Base-by-base conservation (phyloP, 768 basidiomycete genomes). In the Pleurotus ostreatus region DNA sequence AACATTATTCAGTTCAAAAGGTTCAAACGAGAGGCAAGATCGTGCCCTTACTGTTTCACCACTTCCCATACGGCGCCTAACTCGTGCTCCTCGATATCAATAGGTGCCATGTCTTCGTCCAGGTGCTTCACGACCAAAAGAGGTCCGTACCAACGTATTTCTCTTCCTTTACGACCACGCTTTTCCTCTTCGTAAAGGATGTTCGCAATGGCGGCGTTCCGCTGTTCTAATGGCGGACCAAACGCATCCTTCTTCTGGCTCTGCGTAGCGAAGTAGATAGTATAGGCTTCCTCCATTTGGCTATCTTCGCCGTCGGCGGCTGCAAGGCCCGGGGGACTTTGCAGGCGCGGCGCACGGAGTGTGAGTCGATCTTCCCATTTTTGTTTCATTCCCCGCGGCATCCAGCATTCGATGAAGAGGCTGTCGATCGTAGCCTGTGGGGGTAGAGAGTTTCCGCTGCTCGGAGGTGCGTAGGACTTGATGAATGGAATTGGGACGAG, bases 331-430 rank as follows among this genome's bases (percentile, higher is more conserved):
- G 22, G 12, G 18, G 15, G 15, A 5, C 15, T n/a, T 5, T 18
- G 15, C 15, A 37, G 37, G 18, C 41, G 15, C 15, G 49, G 37
- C 3, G 23, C 4, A 12, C 38, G 15, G 16, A 52, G 2, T 18
- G 49, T 52, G 9, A 52, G 18, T 26, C 49, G 38, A 23, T 52
- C 49, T 40, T 52, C 49, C 49, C 49, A 38, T 22, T 52, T 52
- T 26, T 52, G 49, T 26, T 52, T 52, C 49, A 52, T 52, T 39
- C 49, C 49, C 9, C 49, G 18, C 5, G 49, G 37, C 37, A 52
- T 52, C 49, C 49, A 52, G 20, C 49, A 52, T 23, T 52, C 49
- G 12, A 52, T 22, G 49, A 52, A 52, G 18, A 52, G 38, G 38
- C 8, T 40, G 38, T 52, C 49, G 49, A 52, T 40, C 1, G 37